These are phyloP conservation scores for Cryptococcus wingfieldii DNA, from an alignment of 1,284 basidiomycete species.

Conservation along the genomic window DNA sequence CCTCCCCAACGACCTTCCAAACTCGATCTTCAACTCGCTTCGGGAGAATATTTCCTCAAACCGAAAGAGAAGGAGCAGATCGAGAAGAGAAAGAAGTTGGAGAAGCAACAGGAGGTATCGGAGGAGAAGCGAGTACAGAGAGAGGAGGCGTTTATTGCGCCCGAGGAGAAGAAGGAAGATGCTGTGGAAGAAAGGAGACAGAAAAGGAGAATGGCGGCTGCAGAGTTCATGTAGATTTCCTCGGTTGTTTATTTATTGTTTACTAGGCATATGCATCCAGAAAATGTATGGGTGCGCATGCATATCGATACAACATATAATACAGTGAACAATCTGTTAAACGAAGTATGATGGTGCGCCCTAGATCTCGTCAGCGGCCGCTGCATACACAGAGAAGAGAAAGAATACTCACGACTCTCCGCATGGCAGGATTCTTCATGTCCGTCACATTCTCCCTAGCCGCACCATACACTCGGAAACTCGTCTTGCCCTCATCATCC, in stretches of 20 bases:
- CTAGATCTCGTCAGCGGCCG: constrained; percentile 10
- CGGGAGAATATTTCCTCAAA: constrained; percentile 97
- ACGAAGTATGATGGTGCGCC: constrained; percentile 45
- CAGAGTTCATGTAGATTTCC: constrained; percentile 14
- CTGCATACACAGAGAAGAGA: background rate
- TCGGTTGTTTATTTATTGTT: too few relatives aligned
- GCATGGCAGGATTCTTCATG: constrained; percentile 46
- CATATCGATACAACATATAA: constrained; percentile 12
- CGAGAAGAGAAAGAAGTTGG: constrained; percentile 39
- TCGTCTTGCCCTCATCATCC: constrained; percentile 55
- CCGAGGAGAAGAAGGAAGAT: constrained; percentile 63
- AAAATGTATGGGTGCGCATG: background rate
- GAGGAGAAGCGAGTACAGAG: constrained; percentile 68
- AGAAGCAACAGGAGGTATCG: constrained; percentile 68
- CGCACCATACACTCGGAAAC: constrained; percentile 75
- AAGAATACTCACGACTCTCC: constrained; percentile 32
- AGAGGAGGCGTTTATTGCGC: constrained; percentile 78
- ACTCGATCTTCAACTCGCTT: constrained; percentile 91
- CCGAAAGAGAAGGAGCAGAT: constrained; percentile 53
- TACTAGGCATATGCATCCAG: background rate
- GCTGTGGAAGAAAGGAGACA: constrained; percentile 74
- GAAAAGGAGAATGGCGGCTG: constrained; percentile 47
- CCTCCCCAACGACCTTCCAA: constrained; percentile 90
- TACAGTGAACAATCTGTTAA: constrained; percentile 12
- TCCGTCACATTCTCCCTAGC: constrained; percentile 82